These are phyloP conservation scores for Kwoniella heveanensis DNA, from an alignment of 768 basidiomycete genomes.

Conservation along the genomic window DNA sequence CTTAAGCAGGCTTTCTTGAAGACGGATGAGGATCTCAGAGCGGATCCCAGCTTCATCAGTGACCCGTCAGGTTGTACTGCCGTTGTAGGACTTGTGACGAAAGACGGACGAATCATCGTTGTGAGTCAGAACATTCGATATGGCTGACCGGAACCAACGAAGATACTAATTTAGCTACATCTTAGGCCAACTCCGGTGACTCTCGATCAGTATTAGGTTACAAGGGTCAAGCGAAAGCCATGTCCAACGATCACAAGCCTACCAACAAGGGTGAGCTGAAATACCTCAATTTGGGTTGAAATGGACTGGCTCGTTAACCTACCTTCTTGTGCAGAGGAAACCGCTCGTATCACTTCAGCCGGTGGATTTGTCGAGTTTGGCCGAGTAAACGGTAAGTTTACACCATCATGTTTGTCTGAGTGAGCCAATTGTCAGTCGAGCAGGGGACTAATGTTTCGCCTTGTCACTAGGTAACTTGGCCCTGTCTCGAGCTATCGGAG, in stretches of 20 bases:
- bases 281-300: conserved; percentile 21
- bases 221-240: conserved; percentile 79
- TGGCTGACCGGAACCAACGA: too few relatives aligned
- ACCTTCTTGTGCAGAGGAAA: conserved; percentile 66
- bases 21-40: conserved; percentile 90
- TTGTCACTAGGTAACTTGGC: conserved; percentile 79
- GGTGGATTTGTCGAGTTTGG: conserved; percentile 97
- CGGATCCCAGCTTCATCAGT: conserved; percentile 77
- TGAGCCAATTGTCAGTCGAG: too few relatives aligned
- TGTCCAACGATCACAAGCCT: conserved; percentile 96
- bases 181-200: conserved; percentile 98
- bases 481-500: conserved; percentile 88
- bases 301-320: conserved; percentile 1
- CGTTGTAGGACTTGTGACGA: conserved; percentile 79
- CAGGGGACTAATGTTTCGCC: conserved; percentile 16
- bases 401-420: too few relatives aligned
- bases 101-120: conserved; percentile 67
- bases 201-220: conserved; percentile 84
- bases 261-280: conserved; percentile 69
- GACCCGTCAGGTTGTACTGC: conserved; percentile 98
- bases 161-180: too few relatives aligned
- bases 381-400: conserved; percentile 85
- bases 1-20: conserved; percentile 87
- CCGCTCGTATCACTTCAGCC: conserved; percentile 78
- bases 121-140: conserved; percentile 35